Evolutionary conservation across 2,329 filamentous ascomycete genomes (phyloP).

Genomic region (Didymella sp.): DNA sequence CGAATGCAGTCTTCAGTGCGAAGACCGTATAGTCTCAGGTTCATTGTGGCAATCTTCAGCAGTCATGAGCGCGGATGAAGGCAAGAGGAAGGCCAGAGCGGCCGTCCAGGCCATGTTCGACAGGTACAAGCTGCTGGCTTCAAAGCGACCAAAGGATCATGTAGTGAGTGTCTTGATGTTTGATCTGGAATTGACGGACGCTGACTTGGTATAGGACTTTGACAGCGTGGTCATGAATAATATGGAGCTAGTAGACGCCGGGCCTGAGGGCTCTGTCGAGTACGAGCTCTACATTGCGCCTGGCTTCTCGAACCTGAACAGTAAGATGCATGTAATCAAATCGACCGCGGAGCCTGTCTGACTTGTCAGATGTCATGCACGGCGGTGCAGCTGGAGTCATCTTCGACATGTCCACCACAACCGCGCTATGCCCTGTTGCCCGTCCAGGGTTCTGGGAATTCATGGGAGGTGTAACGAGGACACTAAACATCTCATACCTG

Average conservation of each 20-base stretch:
- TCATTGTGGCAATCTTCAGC: not conserved
- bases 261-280: constrained; percentile 43
- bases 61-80: constrained; percentile 36
- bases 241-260: constrained; percentile 48
- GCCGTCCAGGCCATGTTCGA: constrained; percentile 50
- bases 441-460: constrained; percentile 61
- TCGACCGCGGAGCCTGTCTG: not conserved
- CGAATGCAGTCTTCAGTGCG: constrained; percentile 13
- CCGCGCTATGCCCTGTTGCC: constrained; percentile 58
- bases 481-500: constrained; percentile 60
- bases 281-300: constrained; percentile 46
- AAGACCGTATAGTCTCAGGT: not conserved
- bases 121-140: constrained; percentile 44
- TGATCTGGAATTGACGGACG: too few species aligned
- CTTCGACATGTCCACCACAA: constrained; percentile 56
- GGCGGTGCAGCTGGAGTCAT: constrained; percentile 51
- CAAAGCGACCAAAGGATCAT: constrained; percentile 41
- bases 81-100: constrained; percentile 44
- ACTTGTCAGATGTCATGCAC: constrained; percentile 49
- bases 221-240: constrained; percentile 49
- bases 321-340: constrained; percentile 23
- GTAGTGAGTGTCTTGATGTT: constrained; percentile 31
- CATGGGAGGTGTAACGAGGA: constrained; percentile 59
- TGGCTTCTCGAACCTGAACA: constrained; percentile 51
- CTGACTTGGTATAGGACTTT: constrained; percentile 41